phyloP scores from a whole-genome alignment of 129 eudicot genomes.

The Calendula officinalis region DNA sequence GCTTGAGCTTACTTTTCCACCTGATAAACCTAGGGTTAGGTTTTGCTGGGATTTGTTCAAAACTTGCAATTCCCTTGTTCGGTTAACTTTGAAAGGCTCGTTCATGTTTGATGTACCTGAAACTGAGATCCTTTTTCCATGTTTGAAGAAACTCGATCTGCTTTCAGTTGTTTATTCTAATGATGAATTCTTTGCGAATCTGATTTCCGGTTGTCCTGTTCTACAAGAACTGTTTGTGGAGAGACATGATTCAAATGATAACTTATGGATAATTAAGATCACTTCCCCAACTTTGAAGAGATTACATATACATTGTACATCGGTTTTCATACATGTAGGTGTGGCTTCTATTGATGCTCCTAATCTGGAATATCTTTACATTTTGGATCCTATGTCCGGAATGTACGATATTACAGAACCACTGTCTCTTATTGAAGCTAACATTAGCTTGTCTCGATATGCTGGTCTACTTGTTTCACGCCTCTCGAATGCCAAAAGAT shows the following conservation, averaged over 20 bases:
- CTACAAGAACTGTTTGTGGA: constrained; percentile 29
- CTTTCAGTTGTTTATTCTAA: background rate
- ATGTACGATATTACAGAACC: background rate
- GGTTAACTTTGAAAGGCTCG: constrained; percentile 9
- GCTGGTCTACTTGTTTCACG: background rate
- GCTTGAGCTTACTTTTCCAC: constrained; percentile 16
- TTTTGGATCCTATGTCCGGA: constrained; percentile 2
- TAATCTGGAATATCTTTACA: constrained; percentile 17
- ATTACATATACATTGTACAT: background rate
- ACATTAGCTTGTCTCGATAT: background rate
- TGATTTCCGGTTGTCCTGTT: constrained; percentile 30
- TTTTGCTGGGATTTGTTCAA: constrained; percentile 22
- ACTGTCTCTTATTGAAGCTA: constrained; percentile 19
- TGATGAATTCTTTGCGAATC: constrained; percentile 6
- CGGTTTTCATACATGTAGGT: background rate
- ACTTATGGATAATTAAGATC: constrained; percentile 2
- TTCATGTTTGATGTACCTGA: constrained; percentile 15
- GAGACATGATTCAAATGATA: constrained; percentile 1
- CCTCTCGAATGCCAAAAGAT: constrained; percentile 15
- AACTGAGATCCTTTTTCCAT: constrained; percentile 11
- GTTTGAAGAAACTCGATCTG: constrained; percentile 20
- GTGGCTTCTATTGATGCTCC: constrained; percentile 22
- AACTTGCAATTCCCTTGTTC: constrained; percentile 6
- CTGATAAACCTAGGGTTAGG: background rate
- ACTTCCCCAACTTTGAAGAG: constrained; percentile 21